A percentile compares a stretch with the other conserved stretches of the same genome.
Evolutionary conservation across 2,329 filamentous ascomycete species (phyloP).

Genomic region (Thielaviopsis euricoi): DNA sequence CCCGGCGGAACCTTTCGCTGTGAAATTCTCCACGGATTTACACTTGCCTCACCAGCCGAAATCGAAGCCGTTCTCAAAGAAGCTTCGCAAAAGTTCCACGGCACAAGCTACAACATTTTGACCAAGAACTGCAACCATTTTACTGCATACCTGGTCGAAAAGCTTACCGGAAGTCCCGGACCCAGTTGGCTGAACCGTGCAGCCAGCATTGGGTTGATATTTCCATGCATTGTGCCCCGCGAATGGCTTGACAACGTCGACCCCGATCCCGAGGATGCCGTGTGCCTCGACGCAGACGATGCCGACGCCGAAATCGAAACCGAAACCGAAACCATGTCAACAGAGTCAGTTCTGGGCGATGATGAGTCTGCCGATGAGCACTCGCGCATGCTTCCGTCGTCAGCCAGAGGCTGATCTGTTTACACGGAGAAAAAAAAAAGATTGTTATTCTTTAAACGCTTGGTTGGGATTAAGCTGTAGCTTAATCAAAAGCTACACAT

Average conservation of each 20-base stretch:
- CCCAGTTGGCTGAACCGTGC: slow-evolving; percentile 69
- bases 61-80: slow-evolving; percentile 53
- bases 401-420: background rate
- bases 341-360: slow-evolving; percentile 39
- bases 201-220: slow-evolving; percentile 62
- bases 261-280: slow-evolving; percentile 55
- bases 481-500: background rate
- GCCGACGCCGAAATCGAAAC: slow-evolving; percentile 42
- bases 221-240: slow-evolving; percentile 67
- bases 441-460: background rate
- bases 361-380: slow-evolving; percentile 27
- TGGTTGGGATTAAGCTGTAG: background rate
- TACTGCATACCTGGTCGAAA: slow-evolving; percentile 57
- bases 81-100: slow-evolving; percentile 56
- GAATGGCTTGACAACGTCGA: slow-evolving; percentile 73
- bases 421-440: background rate
- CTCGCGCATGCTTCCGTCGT: slow-evolving; percentile 16
- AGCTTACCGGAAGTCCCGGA: slow-evolving; percentile 52
- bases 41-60: slow-evolving; percentile 49
- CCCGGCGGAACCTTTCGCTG: slow-evolving; percentile 63
- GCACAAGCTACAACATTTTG: slow-evolving; percentile 63
- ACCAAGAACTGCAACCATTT: slow-evolving; percentile 85
- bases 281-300: slow-evolving; percentile 52
- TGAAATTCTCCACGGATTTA: slow-evolving; percentile 66
- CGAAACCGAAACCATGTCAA: slow-evolving; percentile 29